Conservation (phyloP, 2,329 filamentous ascomycete species). For the Alternaria solani region DNA sequence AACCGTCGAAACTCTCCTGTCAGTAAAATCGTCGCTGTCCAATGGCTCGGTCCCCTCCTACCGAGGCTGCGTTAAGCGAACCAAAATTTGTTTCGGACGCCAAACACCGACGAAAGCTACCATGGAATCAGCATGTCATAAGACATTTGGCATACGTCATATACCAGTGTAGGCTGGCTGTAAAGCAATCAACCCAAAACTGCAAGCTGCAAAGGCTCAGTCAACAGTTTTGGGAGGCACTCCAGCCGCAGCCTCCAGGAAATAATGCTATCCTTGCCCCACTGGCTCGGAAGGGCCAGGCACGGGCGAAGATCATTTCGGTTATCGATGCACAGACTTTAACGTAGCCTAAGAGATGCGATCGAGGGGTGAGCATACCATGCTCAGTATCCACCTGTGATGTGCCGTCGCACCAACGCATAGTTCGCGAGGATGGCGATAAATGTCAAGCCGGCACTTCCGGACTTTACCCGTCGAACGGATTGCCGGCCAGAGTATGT, state of each 20-base stretch:
- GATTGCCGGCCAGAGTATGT: not conserved
- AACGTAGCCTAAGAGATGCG: not conserved
- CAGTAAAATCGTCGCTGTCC: not conserved
- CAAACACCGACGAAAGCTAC: slow-evolving; percentile 17
- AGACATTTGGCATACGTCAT: not conserved
- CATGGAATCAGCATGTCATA: slow-evolving; percentile 1
- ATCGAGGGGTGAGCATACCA: not conserved
- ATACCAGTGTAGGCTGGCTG: not conserved
- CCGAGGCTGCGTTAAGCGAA: slow-evolving; percentile 4
- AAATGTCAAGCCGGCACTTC: slow-evolving; percentile 6
- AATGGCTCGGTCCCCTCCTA: not conserved
- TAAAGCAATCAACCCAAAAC: not conserved
- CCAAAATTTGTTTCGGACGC: slow-evolving; percentile 4
- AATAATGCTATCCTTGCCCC: not conserved
- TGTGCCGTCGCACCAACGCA: slow-evolving; percentile 6
- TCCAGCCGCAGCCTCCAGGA: not conserved
- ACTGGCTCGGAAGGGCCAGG: slow-evolving; percentile 3
- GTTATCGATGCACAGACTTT: slow-evolving; percentile 1
- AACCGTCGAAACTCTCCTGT: slow-evolving; percentile 1
- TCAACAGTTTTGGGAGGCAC: not conserved
- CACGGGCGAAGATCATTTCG: slow-evolving; percentile 3
- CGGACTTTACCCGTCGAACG: not conserved
- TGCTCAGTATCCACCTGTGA: not conserved
- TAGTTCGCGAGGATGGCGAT: not conserved
- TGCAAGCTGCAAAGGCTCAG: not conserved